A percentile compares a stretch with the other conserved stretches of the same genome.
These are phyloP conservation scores for Boletus subcaerulescens DNA, from an alignment of 768 basidiomycete genomes.

Conservation along the genomic window DNA sequence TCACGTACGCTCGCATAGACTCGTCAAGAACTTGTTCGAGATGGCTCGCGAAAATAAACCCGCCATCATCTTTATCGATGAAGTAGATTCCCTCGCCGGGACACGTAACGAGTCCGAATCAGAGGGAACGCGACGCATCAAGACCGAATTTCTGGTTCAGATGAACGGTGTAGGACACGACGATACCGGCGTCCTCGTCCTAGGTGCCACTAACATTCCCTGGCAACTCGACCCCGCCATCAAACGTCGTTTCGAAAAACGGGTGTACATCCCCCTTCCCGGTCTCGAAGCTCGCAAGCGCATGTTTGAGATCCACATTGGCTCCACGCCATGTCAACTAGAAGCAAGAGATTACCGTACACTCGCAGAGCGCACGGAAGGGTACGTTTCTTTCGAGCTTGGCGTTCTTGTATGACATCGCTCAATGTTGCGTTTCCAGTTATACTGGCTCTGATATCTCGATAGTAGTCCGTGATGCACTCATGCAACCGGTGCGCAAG, in stretches of 20 bases:
- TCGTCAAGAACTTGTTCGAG: constrained; percentile 94
- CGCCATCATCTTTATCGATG: constrained; percentile 98
- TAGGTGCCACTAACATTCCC: constrained; percentile 98
- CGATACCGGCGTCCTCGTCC: constrained; percentile 91
- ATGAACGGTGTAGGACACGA: constrained; percentile 99
- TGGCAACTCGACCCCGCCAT: constrained; percentile 98
- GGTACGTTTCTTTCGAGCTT: constrained; percentile 38
- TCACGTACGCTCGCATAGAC: constrained; percentile 39
- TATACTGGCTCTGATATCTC: constrained; percentile 96
- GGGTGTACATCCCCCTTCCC: constrained; percentile 97
- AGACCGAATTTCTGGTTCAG: constrained; percentile 96
- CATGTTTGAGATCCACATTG: constrained; percentile 98
- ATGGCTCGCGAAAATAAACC: constrained; percentile 96
- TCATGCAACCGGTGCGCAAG: constrained; percentile 98
- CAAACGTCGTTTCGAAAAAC: constrained; percentile 97
- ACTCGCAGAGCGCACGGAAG: constrained; percentile 86
- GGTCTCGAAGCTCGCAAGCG: constrained; percentile 86
- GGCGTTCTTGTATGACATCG: not conserved
- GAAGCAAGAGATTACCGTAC: constrained; percentile 71
- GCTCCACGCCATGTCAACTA: constrained; percentile 86
- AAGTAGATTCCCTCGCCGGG: constrained; percentile 94
- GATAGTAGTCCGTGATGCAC: constrained; percentile 89
- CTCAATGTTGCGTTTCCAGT: constrained; percentile 29
- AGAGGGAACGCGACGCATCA: constrained; percentile 94
- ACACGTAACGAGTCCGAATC: constrained; percentile 96